Evolutionary conservation across 2,329 filamentous ascomycete species (phyloP).

Genomic region (Arthrobotrys conoides): DNA sequence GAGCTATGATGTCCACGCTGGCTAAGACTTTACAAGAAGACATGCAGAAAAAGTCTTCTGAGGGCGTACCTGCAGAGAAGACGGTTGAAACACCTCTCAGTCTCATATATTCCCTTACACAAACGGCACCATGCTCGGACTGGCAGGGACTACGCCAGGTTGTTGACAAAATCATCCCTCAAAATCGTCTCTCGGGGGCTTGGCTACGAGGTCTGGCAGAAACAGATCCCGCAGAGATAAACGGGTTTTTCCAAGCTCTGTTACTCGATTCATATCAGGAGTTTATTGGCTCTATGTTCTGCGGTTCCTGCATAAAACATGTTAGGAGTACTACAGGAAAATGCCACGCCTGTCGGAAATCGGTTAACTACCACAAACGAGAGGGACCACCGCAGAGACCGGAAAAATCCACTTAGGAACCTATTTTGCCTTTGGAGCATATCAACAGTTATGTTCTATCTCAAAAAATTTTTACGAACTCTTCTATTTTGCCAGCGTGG

Average conservation of each 20-base stretch:
- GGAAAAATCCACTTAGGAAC: not conserved
- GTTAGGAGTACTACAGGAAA: not conserved
- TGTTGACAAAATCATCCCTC: not conserved
- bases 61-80: not conserved
- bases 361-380: conserved; percentile 1
- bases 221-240: not conserved
- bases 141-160: conserved; percentile 1
- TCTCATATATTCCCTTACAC: not conserved
- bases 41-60: not conserved
- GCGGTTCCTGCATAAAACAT: not conserved
- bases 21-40: conserved; percentile 4
- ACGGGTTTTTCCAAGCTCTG: not conserved
- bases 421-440: not conserved
- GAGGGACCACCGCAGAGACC: not conserved
- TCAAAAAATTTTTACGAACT: not conserved
- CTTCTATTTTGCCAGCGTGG: not conserved
- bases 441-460: not conserved
- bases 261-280: conserved; percentile 17
- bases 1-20: not conserved
- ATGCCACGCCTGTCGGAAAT: conserved; percentile 2
- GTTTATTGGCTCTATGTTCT: not conserved
- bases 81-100: not conserved
- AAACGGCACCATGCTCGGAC: not conserved
- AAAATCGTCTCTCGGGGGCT: not conserved
- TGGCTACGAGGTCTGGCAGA: not conserved